These are phyloP conservation scores for Penicillium verhagenii DNA, from an alignment of 495 filamentous ascomycete genomes.

Conservation along the genomic window DNA sequence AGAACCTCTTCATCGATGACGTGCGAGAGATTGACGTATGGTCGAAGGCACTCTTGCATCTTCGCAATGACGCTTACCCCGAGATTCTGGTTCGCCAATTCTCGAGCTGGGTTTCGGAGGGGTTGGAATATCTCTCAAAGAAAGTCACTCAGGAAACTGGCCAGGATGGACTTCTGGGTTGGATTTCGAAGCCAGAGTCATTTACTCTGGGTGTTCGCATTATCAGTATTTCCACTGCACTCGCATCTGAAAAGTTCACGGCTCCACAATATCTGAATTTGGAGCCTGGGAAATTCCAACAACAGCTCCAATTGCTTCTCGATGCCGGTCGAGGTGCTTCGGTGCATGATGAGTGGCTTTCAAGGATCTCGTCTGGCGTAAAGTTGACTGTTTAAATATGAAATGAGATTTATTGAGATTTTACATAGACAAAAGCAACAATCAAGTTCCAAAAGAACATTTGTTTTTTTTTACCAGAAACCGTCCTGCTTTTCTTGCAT, in stretches of 20 bases:
- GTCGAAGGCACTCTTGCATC: constrained; percentile 45
- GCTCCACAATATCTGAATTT: constrained; percentile 29
- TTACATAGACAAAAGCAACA: not conserved
- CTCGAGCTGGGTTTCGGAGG: constrained; percentile 56
- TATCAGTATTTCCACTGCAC: constrained; percentile 37
- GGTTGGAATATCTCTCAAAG: constrained; percentile 48
- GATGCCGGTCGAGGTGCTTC: constrained; percentile 22
- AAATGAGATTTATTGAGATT: not conserved
- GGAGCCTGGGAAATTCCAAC: constrained; percentile 16
- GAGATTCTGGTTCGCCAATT: constrained; percentile 30
- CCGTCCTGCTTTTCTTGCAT: too few species aligned
- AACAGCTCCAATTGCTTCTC: constrained; percentile 22
- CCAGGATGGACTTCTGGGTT: constrained; percentile 66
- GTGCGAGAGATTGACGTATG: constrained; percentile 67
- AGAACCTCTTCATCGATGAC: constrained; percentile 85
- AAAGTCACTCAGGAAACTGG: constrained; percentile 22
- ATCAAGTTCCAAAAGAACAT: not conserved
- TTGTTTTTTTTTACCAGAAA: too few species aligned
- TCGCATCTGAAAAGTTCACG: constrained; percentile 41
- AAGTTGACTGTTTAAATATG: not conserved
- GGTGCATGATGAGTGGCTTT: constrained; percentile 38
- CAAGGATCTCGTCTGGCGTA: constrained; percentile 29
- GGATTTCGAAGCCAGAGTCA: constrained; percentile 68
- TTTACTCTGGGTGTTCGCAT: constrained; percentile 67
- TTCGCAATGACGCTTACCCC: constrained; percentile 27